These are phyloP conservation scores for Ceratobasidium sp. DNA, from an alignment of 1,284 basidiomycete species.

Conservation along the genomic window DNA sequence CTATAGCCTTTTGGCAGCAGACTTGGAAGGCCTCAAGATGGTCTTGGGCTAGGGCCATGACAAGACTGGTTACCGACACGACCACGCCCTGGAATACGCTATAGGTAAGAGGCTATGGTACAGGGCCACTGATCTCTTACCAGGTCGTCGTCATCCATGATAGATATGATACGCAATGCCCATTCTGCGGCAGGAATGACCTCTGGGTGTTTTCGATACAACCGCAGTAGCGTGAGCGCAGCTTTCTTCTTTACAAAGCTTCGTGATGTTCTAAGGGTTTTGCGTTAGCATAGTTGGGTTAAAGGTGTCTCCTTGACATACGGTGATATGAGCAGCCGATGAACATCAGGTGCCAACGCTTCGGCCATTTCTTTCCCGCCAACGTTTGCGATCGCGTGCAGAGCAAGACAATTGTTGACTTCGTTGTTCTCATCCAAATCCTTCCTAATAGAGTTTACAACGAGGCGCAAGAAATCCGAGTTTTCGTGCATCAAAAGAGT, in stretches of 20 bases:
- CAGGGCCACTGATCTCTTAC: slow-evolving; percentile 60
- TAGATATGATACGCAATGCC: slow-evolving; percentile 92
- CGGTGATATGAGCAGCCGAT: slow-evolving; percentile 96
- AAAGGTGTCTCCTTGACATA: slow-evolving; percentile 62
- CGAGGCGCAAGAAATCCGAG: slow-evolving; percentile 93
- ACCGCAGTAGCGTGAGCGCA: slow-evolving; percentile 89
- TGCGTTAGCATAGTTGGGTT: not conserved
- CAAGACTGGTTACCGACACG: slow-evolving; percentile 90
- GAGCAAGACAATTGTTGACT: slow-evolving; percentile 94
- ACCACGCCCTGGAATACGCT: slow-evolving; percentile 82
- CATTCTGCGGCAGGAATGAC: slow-evolving; percentile 95
- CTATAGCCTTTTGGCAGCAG: slow-evolving; percentile 95
- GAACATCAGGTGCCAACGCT: slow-evolving; percentile 91
- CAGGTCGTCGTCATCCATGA: slow-evolving; percentile 95
- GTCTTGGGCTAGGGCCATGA: slow-evolving; percentile 96
- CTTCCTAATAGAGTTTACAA: slow-evolving; percentile 98
- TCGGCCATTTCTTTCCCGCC: slow-evolving; percentile 99
- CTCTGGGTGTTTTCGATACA: slow-evolving; percentile 96
- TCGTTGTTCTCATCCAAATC: slow-evolving; percentile 97
- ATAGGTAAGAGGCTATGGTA: slow-evolving; percentile 27
- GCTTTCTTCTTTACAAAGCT: slow-evolving; percentile 99
- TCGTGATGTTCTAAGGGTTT: slow-evolving; percentile 81
- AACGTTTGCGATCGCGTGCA: slow-evolving; percentile 98
- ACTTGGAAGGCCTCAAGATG: slow-evolving; percentile 89
- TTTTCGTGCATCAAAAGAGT: slow-evolving; percentile 99